Evolutionary conservation across 2,329 filamentous ascomycete genomes (phyloP).

Genomic region (Neofusicoccum kwambonambiense): DNA sequence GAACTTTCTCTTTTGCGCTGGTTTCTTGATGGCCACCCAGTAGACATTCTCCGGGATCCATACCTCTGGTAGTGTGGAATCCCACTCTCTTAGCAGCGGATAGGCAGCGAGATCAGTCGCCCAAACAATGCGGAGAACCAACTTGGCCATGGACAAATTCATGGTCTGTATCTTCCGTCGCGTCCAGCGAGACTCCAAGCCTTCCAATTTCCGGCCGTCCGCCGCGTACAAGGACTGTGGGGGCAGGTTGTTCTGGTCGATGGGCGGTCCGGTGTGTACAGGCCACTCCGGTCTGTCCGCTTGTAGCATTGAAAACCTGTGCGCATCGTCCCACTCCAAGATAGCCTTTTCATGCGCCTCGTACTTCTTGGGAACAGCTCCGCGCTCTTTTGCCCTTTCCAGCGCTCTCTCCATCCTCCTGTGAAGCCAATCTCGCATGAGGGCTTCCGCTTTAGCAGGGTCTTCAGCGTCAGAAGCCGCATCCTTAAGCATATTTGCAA

Average conservation of each 20-base stretch:
- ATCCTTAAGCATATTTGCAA: neutral
- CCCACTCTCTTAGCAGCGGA: neutral
- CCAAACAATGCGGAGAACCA: constrained; percentile 39
- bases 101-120: constrained; percentile 18
- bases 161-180: constrained; percentile 45
- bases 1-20: neutral
- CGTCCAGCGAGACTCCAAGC: constrained; percentile 33
- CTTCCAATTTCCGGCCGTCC: constrained; percentile 30
- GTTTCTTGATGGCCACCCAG: neutral
- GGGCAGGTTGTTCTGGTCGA: constrained; percentile 35
- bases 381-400: too few species aligned
- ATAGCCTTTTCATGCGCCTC: neutral
- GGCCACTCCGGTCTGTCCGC: neutral
- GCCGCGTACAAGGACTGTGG: constrained; percentile 48
- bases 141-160: constrained; percentile 40
- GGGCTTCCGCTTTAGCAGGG: neutral
- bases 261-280: constrained; percentile 38
- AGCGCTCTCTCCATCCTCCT: neutral
- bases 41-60: neutral
- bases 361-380: neutral
- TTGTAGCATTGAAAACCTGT: neutral
- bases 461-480: neutral
- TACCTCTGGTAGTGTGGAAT: neutral
- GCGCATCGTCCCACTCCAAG: neutral
- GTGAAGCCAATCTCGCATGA: neutral